These are phyloP conservation scores for Corrigiola litoralis DNA, from an alignment of 179 eudicot species.

Conservation along the genomic window DNA sequence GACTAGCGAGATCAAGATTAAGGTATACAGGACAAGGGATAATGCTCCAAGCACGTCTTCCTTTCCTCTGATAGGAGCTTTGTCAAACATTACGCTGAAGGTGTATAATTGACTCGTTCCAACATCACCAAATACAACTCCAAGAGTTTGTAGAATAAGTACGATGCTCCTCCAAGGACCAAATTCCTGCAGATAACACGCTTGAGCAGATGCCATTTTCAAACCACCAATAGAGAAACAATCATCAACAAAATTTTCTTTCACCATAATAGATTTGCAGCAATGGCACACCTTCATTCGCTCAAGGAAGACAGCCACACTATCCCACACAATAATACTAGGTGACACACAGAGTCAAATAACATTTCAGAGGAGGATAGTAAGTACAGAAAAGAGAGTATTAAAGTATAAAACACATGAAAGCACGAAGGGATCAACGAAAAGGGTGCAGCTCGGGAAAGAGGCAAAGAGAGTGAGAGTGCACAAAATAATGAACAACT, in stretches of 20 bases:
- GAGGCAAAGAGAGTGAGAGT: too few relatives aligned
- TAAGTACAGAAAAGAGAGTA: too few relatives aligned
- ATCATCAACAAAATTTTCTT: not conserved
- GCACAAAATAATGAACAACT: too few relatives aligned
- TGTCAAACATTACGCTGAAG: slow-evolving; percentile 92
- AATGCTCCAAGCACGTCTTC: slow-evolving; percentile 94
- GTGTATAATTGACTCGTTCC: slow-evolving; percentile 96
- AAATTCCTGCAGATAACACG: slow-evolving; percentile 61
- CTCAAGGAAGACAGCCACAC: not conserved
- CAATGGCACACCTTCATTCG: not conserved
- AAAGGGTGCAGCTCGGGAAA: too few relatives aligned
- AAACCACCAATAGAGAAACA: not conserved
- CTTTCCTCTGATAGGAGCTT: slow-evolving; percentile 71
- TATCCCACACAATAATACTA: too few relatives aligned
- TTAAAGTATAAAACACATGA: too few relatives aligned
- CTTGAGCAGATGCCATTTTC: slow-evolving; percentile 13
- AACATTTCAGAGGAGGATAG: too few relatives aligned
- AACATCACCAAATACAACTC: slow-evolving; percentile 97
- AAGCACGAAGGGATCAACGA: too few relatives aligned
- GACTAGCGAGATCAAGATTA: slow-evolving; percentile 70
- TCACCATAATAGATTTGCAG: not conserved
- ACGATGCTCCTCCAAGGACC: slow-evolving; percentile 57
- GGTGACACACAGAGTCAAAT: too few relatives aligned
- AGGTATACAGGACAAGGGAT: slow-evolving; percentile 84
- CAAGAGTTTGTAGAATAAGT: slow-evolving; percentile 77